Percentiles rank a stretch among this genome's conserved stretches.
These are phyloP conservation scores for Malassezia japonica DNA, from an alignment of 1,284 basidiomycete species.

Conservation along the genomic window DNA sequence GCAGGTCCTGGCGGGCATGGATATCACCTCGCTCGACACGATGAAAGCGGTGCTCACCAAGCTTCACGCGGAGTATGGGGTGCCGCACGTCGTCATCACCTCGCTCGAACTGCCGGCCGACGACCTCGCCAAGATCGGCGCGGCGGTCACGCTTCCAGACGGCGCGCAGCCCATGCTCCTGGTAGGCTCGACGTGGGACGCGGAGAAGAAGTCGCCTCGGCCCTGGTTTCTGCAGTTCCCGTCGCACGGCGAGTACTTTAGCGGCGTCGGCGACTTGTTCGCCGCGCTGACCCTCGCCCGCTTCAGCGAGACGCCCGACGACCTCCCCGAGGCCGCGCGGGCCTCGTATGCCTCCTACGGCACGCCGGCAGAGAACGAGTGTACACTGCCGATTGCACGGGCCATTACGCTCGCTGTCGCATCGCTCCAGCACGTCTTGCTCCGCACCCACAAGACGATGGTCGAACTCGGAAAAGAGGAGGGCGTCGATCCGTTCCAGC, in stretches of 20 bases:
- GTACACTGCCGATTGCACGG: constrained; percentile 53
- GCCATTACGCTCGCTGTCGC: constrained; percentile 58
- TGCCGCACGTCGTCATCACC: constrained; percentile 82
- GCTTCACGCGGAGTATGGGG: constrained; percentile 64
- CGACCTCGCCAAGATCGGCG: constrained; percentile 29
- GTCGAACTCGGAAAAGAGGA: neutral
- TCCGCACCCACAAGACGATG: constrained; percentile 6
- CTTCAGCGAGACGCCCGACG: constrained; percentile 50
- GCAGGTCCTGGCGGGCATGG: constrained; percentile 54
- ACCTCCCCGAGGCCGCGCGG: constrained; percentile 10
- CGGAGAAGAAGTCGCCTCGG: constrained; percentile 16
- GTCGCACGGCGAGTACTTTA: constrained; percentile 80
- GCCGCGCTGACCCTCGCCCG: constrained; percentile 82
- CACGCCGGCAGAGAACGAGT: neutral
- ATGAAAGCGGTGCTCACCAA: constrained; percentile 62
- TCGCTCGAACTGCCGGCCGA: constrained; percentile 56
- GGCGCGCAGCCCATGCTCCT: constrained; percentile 34
- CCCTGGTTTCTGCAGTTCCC: constrained; percentile 64
- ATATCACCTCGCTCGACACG: constrained; percentile 60
- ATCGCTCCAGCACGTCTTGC: constrained; percentile 74
- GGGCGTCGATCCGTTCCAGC: constrained; percentile 11
- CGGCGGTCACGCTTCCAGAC: constrained; percentile 17
- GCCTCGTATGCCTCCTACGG: neutral
- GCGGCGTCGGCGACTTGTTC: constrained; percentile 93
- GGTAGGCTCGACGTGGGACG: constrained; percentile 45